Percentiles rank a stretch among this genome's conserved stretches.
Evolutionary conservation across 2,329 filamentous ascomycete genomes (phyloP).

Genomic region (Phyllosticta citriasiana): DNA sequence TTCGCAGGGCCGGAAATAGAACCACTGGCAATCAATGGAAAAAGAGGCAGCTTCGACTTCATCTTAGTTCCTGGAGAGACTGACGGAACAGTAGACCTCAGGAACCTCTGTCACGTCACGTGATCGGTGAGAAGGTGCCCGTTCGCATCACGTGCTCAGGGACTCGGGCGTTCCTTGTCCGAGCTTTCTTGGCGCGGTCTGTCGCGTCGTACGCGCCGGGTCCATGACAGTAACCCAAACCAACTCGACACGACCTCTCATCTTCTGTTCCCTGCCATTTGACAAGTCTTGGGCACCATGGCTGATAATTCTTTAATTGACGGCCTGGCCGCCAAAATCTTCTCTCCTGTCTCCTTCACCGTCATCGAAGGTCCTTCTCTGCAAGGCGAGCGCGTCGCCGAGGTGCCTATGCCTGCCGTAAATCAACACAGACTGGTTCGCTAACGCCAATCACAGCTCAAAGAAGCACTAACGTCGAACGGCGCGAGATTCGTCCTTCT

Average conservation of each 20-base stretch:
- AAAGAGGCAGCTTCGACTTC: too few relatives aligned
- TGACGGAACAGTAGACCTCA: too few relatives aligned
- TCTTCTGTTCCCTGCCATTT: background rate
- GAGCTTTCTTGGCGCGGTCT: background rate
- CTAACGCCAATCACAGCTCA: conserved; percentile 31
- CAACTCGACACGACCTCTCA: background rate
- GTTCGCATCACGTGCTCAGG: too few relatives aligned
- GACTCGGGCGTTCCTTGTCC: background rate
- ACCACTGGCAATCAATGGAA: too few relatives aligned
- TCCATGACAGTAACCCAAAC: background rate
- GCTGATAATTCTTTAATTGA: conserved; percentile 3
- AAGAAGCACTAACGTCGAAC: conserved; percentile 35
- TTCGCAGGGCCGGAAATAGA: too few relatives aligned
- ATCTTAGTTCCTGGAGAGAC: too few relatives aligned
- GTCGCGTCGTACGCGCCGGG: conserved; percentile 2
- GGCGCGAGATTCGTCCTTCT: conserved; percentile 39
- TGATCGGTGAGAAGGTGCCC: too few relatives aligned
- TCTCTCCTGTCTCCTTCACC: conserved; percentile 31
- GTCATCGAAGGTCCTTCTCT: conserved; percentile 33
- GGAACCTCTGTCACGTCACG: too few relatives aligned
- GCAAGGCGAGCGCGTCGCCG: conserved; percentile 17
- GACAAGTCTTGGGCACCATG: background rate
- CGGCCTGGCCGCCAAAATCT: conserved; percentile 19
- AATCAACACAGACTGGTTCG: conserved; percentile 15
- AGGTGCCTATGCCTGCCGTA: conserved; percentile 15